phyloP scores from a whole-genome alignment of 139 green algal genomes.

The Zygnema circumcarinatum region DNA sequence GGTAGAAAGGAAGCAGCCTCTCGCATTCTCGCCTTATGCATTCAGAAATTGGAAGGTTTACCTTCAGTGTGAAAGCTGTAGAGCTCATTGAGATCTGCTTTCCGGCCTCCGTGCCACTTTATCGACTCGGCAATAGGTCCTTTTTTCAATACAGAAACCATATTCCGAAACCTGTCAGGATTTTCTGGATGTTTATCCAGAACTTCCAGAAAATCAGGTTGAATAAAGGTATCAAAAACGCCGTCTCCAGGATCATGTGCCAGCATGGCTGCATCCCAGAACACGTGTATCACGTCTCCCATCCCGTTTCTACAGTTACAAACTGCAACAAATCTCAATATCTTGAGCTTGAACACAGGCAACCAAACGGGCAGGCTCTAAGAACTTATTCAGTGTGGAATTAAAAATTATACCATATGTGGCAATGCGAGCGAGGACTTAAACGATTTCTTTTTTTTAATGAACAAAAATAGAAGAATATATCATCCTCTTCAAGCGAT shows the following conservation, averaged over 20 bases:
- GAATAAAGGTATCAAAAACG: neutral
- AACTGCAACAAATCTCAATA: neutral
- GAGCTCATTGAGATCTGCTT: conserved; percentile 6
- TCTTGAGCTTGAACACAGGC: neutral
- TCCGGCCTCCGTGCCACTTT: conserved; percentile 12
- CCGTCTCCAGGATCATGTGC: conserved; percentile 8
- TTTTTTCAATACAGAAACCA: neutral
- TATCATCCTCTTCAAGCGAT: no score
- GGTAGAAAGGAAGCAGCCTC: no score
- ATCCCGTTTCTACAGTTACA: neutral
- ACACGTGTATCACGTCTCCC: conserved; percentile 5
- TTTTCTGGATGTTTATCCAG: conserved; percentile 26
- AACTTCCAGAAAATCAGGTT: conserved; percentile 1
- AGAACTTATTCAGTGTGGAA: no score
- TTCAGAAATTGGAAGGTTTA: no score
- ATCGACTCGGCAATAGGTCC: conserved; percentile 7
- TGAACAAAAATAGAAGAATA: no score
- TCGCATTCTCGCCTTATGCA: no score
- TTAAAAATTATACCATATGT: no score
- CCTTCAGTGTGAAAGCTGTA: conserved; percentile 15
- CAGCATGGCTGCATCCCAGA: conserved; percentile 22
- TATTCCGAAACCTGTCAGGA: conserved; percentile 21
- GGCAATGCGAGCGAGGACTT: no score
- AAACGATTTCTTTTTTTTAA: no score
- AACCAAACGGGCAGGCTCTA: no score